Evolutionary conservation across 257 asterid genomes (phyloP), one percentile per base, ranked within the genome.

Genomic region (Thymus quinquecostatus): DNA sequence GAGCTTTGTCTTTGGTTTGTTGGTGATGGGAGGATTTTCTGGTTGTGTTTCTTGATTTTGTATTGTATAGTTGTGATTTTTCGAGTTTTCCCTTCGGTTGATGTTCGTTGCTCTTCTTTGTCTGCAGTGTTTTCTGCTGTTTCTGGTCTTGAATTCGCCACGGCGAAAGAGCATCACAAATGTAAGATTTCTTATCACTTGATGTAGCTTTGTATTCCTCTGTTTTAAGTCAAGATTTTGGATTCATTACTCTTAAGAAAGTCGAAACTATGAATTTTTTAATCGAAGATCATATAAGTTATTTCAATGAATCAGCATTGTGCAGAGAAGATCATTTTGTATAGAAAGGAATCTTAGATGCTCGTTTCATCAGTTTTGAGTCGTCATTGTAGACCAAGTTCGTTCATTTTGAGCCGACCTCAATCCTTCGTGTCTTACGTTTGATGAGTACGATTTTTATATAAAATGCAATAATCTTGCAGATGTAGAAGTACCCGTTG

Each of bases 121-220:
- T 77, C 28, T 82, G 83, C 88, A 91, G 97, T 91, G 74, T 88
- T 88, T 75, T 89, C 97, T 45, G 97, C 97, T 1, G 96, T 92
- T 69, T 92, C 97, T 72, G 97, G 97, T 38, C 79, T 92, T n/a
- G 97, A 88, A 80, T 67, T 89, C 73, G 88, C 96, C 36, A 74
- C 80, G 82, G 80, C 64, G 14, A 87, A 81, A 75, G 90, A 85
- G 77, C 96, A 92, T 73, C 96, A 86, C 78, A 82, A 87, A 69
- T 89, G 97, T 92, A 82, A 82, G 92, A 67, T 65, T 67, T 21
- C 21, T 21, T 21, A 21, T 21, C 21, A 21, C 21, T 21, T 21
- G 21, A 21, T 21, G 21, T 21, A 21, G 21, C 21, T 21, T 21
- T 21, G 21, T 21, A 21, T 21, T 21, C 21, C 21, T 21, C 21